Percentiles rank a stretch among this genome's conserved stretches.
Evolutionary conservation across 805 yeast species (phyloP).

Genomic region (Cyberlindnera maclurae): DNA sequence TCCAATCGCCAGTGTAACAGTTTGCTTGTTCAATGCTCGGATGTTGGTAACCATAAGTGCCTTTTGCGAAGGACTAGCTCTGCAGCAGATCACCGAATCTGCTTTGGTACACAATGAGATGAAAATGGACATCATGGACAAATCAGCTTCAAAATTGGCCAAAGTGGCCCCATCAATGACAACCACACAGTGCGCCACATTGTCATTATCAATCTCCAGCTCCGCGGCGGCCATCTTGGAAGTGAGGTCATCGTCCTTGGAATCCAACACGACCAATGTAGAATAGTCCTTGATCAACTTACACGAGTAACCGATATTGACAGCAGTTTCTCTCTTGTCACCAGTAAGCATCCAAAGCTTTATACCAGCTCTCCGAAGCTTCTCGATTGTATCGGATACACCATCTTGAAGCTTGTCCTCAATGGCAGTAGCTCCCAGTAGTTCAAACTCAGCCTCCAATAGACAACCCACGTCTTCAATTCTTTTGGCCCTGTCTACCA

Average conservation of each 20-base stretch:
- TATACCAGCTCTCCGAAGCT: slow-evolving; percentile 86
- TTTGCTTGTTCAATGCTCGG: slow-evolving; percentile 54
- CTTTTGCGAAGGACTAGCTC: slow-evolving; percentile 96
- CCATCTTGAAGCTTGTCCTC: slow-evolving; percentile 96
- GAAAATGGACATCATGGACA: slow-evolving; percentile 64
- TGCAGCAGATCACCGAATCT: slow-evolving; percentile 88
- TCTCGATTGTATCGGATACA: slow-evolving; percentile 93
- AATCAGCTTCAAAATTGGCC: slow-evolving; percentile 62
- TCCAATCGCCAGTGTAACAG: slow-evolving; percentile 92
- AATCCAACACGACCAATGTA: slow-evolving; percentile 65
- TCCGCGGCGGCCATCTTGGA: slow-evolving; percentile 70
- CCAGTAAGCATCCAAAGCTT: slow-evolving; percentile 98
- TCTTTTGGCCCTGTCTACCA: slow-evolving; percentile 55
- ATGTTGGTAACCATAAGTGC: slow-evolving; percentile 81
- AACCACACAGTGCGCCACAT: slow-evolving; percentile 88
- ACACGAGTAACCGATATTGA: slow-evolving; percentile 94
- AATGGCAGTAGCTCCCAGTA: slow-evolving; percentile 92
- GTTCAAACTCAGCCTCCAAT: slow-evolving; percentile 60
- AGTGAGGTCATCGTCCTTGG: slow-evolving; percentile 50
- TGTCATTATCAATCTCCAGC: slow-evolving; percentile 62
- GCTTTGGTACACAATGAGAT: slow-evolving; percentile 80
- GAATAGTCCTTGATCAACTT: slow-evolving; percentile 89
- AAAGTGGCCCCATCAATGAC: slow-evolving; percentile 94
- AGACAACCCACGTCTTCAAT: slow-evolving; percentile 68
- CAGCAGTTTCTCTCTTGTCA: slow-evolving; percentile 96